A percentile compares a stretch with the other conserved stretches of the same genome.
These are phyloP conservation scores for Graphiopsis chlorocephala DNA, from an alignment of 2,329 filamentous ascomycete genomes.

Conservation along the genomic window DNA sequence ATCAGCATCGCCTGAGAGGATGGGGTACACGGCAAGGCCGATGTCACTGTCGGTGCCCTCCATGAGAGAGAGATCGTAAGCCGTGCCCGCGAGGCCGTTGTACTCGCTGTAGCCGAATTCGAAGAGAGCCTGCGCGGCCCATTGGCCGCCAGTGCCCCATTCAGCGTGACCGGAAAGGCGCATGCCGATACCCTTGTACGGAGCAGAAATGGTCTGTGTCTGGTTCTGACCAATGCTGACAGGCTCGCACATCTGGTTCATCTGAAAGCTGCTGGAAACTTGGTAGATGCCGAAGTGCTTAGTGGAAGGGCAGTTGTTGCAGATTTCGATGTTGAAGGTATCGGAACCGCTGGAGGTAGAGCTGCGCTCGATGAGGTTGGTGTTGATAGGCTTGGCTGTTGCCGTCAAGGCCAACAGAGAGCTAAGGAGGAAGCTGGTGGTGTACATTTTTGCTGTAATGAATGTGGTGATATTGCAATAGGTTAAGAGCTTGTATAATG, in stretches of 20 bases:
- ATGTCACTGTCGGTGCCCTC: constrained; percentile 26
- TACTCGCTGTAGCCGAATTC: constrained; percentile 30
- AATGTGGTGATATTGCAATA: not conserved
- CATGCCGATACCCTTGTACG: constrained; percentile 27
- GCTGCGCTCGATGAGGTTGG: constrained; percentile 12
- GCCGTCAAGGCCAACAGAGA: constrained; percentile 16
- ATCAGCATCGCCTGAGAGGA: constrained; percentile 18
- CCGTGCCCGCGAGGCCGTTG: constrained; percentile 23
- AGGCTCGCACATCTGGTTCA: constrained; percentile 24
- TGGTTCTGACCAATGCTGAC: constrained; percentile 20
- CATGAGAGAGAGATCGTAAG: constrained; percentile 26
- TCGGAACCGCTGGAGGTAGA: constrained; percentile 13
- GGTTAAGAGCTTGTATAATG: not conserved
- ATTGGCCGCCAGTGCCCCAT: constrained; percentile 27
- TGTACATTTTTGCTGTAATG: constrained; percentile 8
- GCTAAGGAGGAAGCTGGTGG: constrained; percentile 8
- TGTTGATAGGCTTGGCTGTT: constrained; percentile 9
- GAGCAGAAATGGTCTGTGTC: constrained; percentile 21
- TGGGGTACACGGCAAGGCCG: constrained; percentile 25
- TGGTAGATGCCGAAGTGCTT: constrained; percentile 31
- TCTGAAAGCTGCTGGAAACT: constrained; percentile 25
- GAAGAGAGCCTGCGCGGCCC: constrained; percentile 28
- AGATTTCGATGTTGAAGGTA: constrained; percentile 29
- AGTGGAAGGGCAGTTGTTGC: constrained; percentile 27
- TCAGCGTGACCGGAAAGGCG: constrained; percentile 30